Conservation (phyloP, 2,329 filamentous ascomycete species). For the Colletotrichum falcatum region DNA sequence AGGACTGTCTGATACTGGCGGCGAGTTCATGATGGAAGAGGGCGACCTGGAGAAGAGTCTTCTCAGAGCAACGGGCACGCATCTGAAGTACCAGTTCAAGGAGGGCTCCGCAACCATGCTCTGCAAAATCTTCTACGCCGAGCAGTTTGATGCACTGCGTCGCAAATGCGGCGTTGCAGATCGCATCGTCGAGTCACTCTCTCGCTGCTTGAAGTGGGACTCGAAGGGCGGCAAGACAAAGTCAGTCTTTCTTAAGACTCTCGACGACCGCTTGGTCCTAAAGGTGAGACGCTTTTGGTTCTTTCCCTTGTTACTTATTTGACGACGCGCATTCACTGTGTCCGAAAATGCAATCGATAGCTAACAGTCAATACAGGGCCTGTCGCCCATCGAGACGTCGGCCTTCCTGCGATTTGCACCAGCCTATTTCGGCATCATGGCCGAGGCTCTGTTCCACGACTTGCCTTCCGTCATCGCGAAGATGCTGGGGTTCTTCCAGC, state of each 20-base stretch:
- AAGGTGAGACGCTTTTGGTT: conserved; percentile 62
- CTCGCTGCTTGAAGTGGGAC: conserved; percentile 96
- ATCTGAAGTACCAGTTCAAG: conserved; percentile 95
- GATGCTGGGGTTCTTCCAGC: conserved; percentile 98
- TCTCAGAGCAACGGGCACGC: conserved; percentile 85
- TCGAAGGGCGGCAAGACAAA: conserved; percentile 98
- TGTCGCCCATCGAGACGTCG: conserved; percentile 91
- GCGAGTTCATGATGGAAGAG: conserved; percentile 65
- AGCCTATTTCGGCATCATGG: conserved; percentile 97
- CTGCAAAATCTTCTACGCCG: conserved; percentile 98
- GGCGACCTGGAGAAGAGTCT: conserved; percentile 87
- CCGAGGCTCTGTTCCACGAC: conserved; percentile 93
- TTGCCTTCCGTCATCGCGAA: conserved; percentile 97
- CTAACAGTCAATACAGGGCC: conserved; percentile 65
- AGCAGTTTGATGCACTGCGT: conserved; percentile 95
- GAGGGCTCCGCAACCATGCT: conserved; percentile 95
- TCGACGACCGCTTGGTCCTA: conserved; percentile 93
- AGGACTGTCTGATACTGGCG: conserved; percentile 50
- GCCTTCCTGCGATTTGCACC: conserved; percentile 96
- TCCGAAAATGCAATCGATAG: not conserved
- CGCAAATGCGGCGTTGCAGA: conserved; percentile 94
- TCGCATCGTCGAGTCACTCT: conserved; percentile 94
- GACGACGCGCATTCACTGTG: not conserved
- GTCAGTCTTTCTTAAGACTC: conserved; percentile 94
- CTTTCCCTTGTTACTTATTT: not conserved